Conservation (phyloP, 2,329 filamentous ascomycete genomes). For the Clonostachys rhizophaga region DNA sequence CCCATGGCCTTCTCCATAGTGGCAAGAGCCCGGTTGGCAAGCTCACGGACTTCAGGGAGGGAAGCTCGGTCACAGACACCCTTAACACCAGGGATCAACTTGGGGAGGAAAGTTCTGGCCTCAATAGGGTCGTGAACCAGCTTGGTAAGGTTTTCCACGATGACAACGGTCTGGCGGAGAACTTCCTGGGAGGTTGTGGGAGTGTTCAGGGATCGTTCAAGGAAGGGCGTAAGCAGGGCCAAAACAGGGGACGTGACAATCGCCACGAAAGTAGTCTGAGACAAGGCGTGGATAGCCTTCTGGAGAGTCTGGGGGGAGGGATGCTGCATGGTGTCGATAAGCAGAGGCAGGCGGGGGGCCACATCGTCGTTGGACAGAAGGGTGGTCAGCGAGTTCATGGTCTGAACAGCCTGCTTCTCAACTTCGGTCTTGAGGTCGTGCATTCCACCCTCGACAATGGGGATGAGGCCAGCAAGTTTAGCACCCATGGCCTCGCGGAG, state of each 20-base stretch:
- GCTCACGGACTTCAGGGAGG: constrained; percentile 87
- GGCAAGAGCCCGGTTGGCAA: constrained; percentile 74
- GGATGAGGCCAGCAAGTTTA: constrained; percentile 81
- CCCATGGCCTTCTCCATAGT: constrained; percentile 95
- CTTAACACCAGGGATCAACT: constrained; percentile 91
- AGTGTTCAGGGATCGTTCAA: constrained; percentile 90
- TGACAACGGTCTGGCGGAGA: constrained; percentile 89
- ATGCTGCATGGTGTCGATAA: constrained; percentile 93
- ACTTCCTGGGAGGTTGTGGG: constrained; percentile 91
- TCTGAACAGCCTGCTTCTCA: constrained; percentile 82
- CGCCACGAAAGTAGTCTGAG: constrained; percentile 97
- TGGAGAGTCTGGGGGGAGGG: constrained; percentile 84
- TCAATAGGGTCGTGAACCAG: constrained; percentile 94
- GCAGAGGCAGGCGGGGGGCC: constrained; percentile 80
- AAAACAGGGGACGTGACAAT: constrained; percentile 93
- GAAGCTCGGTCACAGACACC: constrained; percentile 82
- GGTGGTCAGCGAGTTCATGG: constrained; percentile 86
- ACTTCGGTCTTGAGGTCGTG: constrained; percentile 91
- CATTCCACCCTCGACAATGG: constrained; percentile 88
- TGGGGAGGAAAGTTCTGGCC: constrained; percentile 90
- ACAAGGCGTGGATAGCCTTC: constrained; percentile 94
- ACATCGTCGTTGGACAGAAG: constrained; percentile 97
- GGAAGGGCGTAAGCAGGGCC: constrained; percentile 86
- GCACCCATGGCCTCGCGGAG: constrained; percentile 87
- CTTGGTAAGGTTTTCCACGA: constrained; percentile 97